A percentile compares a stretch with the other conserved stretches of the same genome.
phyloP scores from a whole-genome alignment of 257 asterid genomes.

The Fraxinus cuspidata region DNA sequence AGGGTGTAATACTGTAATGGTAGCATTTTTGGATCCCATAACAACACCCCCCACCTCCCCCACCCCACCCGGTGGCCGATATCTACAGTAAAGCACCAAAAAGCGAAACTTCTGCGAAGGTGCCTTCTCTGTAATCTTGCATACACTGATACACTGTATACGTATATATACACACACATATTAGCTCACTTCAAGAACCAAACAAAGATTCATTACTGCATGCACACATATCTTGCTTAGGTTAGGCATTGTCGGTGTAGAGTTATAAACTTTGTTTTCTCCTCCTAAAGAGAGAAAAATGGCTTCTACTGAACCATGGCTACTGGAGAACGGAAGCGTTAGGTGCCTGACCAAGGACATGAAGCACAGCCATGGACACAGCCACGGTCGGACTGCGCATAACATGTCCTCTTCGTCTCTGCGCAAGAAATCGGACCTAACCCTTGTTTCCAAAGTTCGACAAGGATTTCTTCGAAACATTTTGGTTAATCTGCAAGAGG shows the following conservation, averaged over 20 bases:
- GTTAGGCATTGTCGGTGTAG: neutral
- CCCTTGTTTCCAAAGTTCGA: conserved; percentile 55
- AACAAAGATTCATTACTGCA: neutral
- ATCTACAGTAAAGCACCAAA: no score
- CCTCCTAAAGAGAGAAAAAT: neutral
- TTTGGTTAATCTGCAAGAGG: conserved; percentile 65
- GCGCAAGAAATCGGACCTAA: conserved; percentile 69
- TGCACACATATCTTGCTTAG: neutral
- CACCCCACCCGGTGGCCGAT: no score
- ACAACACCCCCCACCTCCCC: no score
- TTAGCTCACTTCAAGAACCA: neutral
- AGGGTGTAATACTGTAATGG: no score
- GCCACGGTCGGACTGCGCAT: conserved; percentile 60
- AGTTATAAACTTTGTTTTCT: neutral
- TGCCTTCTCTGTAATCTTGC: no score
- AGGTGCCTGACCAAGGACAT: conserved; percentile 53
- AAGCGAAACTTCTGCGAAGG: no score
- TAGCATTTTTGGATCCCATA: no score
- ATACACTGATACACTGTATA: no score
- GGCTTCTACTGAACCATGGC: conserved; percentile 51
- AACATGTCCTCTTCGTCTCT: conserved; percentile 73
- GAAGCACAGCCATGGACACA: conserved; percentile 41
- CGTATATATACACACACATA: no score
- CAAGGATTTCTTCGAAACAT: conserved; percentile 35
- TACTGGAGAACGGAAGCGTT: conserved; percentile 60